A percentile compares a stretch with the other conserved stretches of the same genome.
Evolutionary conservation across 139 green algal species (phyloP).

Genomic region (Raphidocelis subcapitata): DNA sequence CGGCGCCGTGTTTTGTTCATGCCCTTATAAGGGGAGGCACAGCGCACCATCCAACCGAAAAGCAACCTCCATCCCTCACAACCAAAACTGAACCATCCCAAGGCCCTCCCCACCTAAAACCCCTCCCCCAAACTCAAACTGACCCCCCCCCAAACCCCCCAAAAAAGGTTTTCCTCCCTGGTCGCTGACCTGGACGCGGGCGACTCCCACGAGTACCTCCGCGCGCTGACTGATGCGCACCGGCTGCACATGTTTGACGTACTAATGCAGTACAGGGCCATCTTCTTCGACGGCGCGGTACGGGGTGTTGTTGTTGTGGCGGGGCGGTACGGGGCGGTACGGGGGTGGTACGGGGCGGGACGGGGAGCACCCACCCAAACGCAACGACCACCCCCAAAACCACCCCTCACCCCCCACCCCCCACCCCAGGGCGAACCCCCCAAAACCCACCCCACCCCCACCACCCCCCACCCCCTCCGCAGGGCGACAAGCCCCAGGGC

Average conservation of each 20-base stretch:
- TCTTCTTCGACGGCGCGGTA: constrained; percentile 87
- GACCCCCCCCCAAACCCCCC: too few species aligned
- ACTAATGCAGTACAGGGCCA: constrained; percentile 96
- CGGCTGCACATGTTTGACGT: constrained; percentile 98
- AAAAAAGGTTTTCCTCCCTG: constrained; percentile 54
- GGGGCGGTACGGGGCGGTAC: neutral
- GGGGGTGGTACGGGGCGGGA: neutral
- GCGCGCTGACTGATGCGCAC: constrained; percentile 93
- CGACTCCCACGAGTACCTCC: constrained; percentile 82
- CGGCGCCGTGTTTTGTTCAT: too few species aligned
- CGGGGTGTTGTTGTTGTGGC: neutral
- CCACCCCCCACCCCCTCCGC: neutral
- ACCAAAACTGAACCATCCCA: too few species aligned
- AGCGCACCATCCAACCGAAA: too few species aligned
- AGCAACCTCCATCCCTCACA: too few species aligned
- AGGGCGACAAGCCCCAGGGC: constrained; percentile 5
- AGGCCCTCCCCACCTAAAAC: too few species aligned
- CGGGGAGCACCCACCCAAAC: neutral
- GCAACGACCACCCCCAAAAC: neutral
- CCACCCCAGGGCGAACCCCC: too few species aligned
- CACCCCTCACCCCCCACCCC: neutral
- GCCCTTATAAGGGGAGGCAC: too few species aligned
- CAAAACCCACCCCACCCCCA: too few species aligned
- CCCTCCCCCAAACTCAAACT: too few species aligned
- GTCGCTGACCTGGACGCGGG: constrained; percentile 78